Conservation (phyloP, 2,329 filamentous ascomycete genomes). For the Fusarium algeriense region DNA sequence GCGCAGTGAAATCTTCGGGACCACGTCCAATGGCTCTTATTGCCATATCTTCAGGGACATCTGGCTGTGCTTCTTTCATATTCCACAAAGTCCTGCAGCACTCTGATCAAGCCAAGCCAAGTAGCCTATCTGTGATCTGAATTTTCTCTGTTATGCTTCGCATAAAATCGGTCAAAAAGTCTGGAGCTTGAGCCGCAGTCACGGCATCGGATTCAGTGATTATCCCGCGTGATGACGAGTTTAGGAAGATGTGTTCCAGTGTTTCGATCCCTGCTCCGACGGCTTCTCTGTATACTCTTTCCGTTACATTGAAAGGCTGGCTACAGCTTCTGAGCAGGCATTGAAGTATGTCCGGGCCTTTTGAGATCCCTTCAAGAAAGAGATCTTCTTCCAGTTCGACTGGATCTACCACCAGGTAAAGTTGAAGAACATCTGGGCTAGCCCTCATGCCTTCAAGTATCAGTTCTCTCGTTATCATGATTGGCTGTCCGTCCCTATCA, state of each 20-base stretch:
- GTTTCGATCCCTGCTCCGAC: accelerated
- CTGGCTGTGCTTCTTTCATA: too few species aligned
- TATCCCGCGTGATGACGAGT: background rate
- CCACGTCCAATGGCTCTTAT: background rate
- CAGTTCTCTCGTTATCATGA: too few species aligned
- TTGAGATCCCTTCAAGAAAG: background rate
- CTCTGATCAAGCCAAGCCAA: too few species aligned
- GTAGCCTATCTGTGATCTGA: too few species aligned
- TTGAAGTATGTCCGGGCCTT: background rate
- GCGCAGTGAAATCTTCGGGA: background rate
- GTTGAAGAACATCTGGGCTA: too few species aligned
- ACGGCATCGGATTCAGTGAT: too few species aligned
- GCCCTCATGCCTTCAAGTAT: too few species aligned
- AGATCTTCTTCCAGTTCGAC: background rate
- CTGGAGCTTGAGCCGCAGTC: too few species aligned
- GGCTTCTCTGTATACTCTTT: accelerated
- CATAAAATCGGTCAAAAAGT: too few species aligned
- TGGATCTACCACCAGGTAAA: background rate
- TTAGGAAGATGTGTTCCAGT: background rate
- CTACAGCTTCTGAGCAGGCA: background rate
- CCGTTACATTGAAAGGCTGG: background rate
- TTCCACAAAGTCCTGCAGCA: too few species aligned
- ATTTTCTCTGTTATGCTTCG: too few species aligned
- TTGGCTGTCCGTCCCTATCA: too few species aligned
- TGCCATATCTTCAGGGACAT: background rate